Evolutionary conservation across 1,284 basidiomycete genomes (phyloP).

Genomic region (Veloporphyrellus conicus): DNA sequence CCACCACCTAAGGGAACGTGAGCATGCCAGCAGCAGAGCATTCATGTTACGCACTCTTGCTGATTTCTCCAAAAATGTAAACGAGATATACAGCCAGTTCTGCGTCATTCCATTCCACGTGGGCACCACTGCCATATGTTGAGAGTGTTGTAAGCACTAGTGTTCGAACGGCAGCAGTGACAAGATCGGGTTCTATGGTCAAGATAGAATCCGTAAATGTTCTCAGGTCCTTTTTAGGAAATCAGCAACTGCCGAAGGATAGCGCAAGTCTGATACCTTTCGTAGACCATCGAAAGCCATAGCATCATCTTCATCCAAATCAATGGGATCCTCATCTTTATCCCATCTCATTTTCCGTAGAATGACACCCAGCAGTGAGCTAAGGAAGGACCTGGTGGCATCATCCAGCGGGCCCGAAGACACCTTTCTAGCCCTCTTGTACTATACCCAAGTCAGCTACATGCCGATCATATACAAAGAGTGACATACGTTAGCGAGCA

Average conservation of each 20-base stretch:
- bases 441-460: slow-evolving; percentile 42
- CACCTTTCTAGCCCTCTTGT: slow-evolving; percentile 73
- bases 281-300: slow-evolving; percentile 83
- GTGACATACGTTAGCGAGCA: slow-evolving; percentile 68
- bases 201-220: slow-evolving; percentile 79
- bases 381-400: slow-evolving; percentile 76
- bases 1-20: slow-evolving; percentile 47
- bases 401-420: slow-evolving; percentile 65
- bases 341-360: slow-evolving; percentile 94
- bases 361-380: slow-evolving; percentile 75
- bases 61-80: slow-evolving; percentile 91
- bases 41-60: slow-evolving; percentile 54
- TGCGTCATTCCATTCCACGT: slow-evolving; percentile 87
- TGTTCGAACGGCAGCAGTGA: slow-evolving; percentile 67
- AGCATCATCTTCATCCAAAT: slow-evolving; percentile 86
- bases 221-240: slow-evolving; percentile 64
- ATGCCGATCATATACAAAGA: not conserved
- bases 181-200: slow-evolving; percentile 77
- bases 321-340: slow-evolving; percentile 72
- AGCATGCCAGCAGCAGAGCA: not conserved
- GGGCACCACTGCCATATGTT: slow-evolving; percentile 53
- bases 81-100: slow-evolving; percentile 91
- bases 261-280: slow-evolving; percentile 49
- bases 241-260: slow-evolving; percentile 6
- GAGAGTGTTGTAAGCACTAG: slow-evolving; percentile 72